Evolutionary conservation across 176 grass and related monocot species (phyloP), one percentile per base, ranked within the genome.

Genomic region (Melocanna baccifera): DNA sequence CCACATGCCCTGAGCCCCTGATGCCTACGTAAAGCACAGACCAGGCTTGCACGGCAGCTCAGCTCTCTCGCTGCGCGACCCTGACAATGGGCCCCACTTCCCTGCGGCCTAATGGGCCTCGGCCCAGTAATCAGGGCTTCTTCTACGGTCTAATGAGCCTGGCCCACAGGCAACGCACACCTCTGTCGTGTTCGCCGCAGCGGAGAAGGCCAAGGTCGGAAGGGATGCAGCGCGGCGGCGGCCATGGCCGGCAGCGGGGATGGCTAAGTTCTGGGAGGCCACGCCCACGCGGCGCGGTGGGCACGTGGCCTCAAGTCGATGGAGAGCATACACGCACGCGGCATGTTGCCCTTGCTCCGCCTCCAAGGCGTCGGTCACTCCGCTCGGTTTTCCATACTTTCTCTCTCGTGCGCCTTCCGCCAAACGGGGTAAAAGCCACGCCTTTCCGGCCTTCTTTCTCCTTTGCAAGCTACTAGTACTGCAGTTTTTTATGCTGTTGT

Each of bases 1-100:
- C 67, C 77, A 58, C 70, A 87, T 76, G 78, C 71, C 12, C 36
- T 14, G 78, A 53, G n/a, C n/a, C n/a, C 39, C 41, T 47, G 52
- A 55, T 19, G 65, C 36, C 25, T 47, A 14, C 6, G 4, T 2
- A 72, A 12, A 29, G 67, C 53, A n/a, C 26, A 18, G 12, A 11
- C 68, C 81, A 73, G 41, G 6, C 73, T 18, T 2, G 32, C 56
- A 71, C 73, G 43, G 16, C 46, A 81, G 77, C 58, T 29, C 77
- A 23, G 7, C 76, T 67, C 52, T 7, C 25, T 12, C 7, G 16
- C 12, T 0, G 7, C 32, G 32, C 1, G 36, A 39, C 22, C 0
- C 57, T 25, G 56, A 14, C 53, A 3, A 55, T 79, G 42, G 84
- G 32, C 1, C 58, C 58, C 22, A 26, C 22, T 0, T 4, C 8